These are phyloP conservation scores for Syzygium oleosum DNA, from an alignment of 345 rosid species.

Conservation along the genomic window DNA sequence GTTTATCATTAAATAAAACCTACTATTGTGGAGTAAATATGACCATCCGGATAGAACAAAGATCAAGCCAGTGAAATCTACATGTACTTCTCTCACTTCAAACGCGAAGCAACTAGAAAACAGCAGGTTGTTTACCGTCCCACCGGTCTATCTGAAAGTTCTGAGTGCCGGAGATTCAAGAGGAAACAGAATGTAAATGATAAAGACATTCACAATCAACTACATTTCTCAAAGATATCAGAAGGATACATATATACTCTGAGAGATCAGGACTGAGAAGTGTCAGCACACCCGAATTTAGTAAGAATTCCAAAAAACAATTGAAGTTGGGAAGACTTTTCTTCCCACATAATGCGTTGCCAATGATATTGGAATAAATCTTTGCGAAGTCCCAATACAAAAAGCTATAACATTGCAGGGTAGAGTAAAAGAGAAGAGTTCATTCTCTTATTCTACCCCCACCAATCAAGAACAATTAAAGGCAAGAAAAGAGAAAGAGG, in stretches of 20 bases:
- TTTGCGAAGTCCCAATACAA: slow-evolving; percentile 6
- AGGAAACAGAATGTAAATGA: not conserved
- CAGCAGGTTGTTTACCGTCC: not conserved
- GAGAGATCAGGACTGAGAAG: not conserved
- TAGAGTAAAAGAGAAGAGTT: slow-evolving; percentile 29
- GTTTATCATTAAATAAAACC: not conserved
- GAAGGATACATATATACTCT: not conserved
- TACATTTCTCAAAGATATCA: not conserved
- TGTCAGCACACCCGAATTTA: not conserved
- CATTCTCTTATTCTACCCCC: slow-evolving; percentile 27
- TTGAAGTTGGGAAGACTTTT: slow-evolving; percentile 16
- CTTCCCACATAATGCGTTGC: slow-evolving; percentile 5
- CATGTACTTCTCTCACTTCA: not conserved
- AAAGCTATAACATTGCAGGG: slow-evolving; percentile 12
- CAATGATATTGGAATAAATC: slow-evolving; percentile 9
- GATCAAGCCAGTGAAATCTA: not conserved
- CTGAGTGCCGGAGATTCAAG: not conserved
- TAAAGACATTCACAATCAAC: not conserved
- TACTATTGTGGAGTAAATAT: not conserved
- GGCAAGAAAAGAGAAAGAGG: not conserved
- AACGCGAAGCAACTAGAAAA: not conserved
- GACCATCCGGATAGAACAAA: not conserved
- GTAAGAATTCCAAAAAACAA: not conserved
- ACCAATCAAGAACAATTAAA: slow-evolving; percentile 10
- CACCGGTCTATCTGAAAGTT: not conserved